A percentile compares a stretch with the other conserved stretches of the same genome.
Evolutionary conservation across 192 early-diverging fungal genomes (phyloP).

Genomic region (Umbelopsis vinacea): DNA sequence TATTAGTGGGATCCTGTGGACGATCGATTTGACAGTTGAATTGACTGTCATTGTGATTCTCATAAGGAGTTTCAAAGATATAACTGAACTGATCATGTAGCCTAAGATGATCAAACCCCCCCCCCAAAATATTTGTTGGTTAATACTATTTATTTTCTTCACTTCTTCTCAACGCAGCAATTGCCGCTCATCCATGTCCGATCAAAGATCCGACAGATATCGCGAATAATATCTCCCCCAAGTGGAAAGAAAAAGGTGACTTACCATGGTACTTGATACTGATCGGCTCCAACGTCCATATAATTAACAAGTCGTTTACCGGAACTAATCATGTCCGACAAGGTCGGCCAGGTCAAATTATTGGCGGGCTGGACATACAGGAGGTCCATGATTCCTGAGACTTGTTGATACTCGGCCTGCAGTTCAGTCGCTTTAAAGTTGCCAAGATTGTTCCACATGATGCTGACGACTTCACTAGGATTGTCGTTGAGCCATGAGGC

Average conservation of each 20-base stretch:
- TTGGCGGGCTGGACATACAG: conserved; percentile 33
- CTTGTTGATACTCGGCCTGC: conserved; percentile 45
- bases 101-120: conserved; percentile 29
- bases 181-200: background rate
- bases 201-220: background rate
- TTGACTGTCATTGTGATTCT: conserved; percentile 39
- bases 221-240: no score
- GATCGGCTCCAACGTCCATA: conserved; percentile 55
- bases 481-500: conserved; percentile 63
- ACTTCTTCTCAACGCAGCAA: no score
- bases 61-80: conserved; percentile 70
- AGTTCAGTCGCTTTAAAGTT: conserved; percentile 51
- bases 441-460: conserved; percentile 71
- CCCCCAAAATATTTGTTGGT: no score
- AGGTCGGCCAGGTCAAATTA: conserved; percentile 67
- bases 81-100: conserved; percentile 60
- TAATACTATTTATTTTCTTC: no score
- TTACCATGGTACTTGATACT: conserved; percentile 61
- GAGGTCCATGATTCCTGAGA: conserved; percentile 3
- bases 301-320: conserved; percentile 72
- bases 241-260: background rate
- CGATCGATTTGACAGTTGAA: conserved; percentile 64
- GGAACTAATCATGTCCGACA: conserved; percentile 60
- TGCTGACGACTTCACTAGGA: conserved; percentile 74
- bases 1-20: conserved; percentile 30